Evolutionary conservation across 257 asterid genomes (phyloP), one percentile per base, ranked within the genome.

Genomic region (Hygrophila difformis): DNA sequence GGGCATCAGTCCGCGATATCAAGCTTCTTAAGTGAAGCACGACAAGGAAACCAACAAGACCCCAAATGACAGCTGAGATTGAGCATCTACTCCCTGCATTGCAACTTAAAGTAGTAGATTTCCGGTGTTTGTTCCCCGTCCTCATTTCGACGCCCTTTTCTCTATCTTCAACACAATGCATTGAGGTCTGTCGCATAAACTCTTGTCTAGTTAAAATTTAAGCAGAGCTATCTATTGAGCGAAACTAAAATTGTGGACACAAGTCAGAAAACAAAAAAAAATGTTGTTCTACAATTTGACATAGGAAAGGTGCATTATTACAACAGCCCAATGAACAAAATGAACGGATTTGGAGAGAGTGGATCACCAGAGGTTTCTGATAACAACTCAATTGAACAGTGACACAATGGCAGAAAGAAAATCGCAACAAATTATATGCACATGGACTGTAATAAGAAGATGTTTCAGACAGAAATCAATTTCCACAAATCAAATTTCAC

Each of bases 51-150:
- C 89, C 94, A 1, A 75, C 73, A 33, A 91, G 42, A 71, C 76
- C 64, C 82, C 89, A 86, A 48, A 80, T 44, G 15, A 71, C 26
- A 49, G 57, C 29, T 13, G 69, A 40, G 17, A 62, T 51, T 5
- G 84, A 75, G 67, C 88, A 82, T 70, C 77, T 76, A 71, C 69
- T 71, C 68, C 96, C 95, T 82, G 89, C 93, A 86, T 73, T 63
- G 78, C 81, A 86, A 80, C 28, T 53, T 63, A 80, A 74, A 79
- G 75, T 55, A 45, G 80, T 79, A 76, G 81, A 60, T 77, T 74
- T 74, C 60, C 78, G 57, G 61, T 66, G 52, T 81, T 77, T 79
- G 83, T 67, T 75, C 81, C 70, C 74, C 68, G 65, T 62, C 88
- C 71, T 81, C 95, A 76, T 78, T 71, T 61, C 63, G 71, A 66